phyloP scores from a whole-genome alignment of 2,329 filamentous ascomycete species.

The Cladosporium cucumerinum region DNA sequence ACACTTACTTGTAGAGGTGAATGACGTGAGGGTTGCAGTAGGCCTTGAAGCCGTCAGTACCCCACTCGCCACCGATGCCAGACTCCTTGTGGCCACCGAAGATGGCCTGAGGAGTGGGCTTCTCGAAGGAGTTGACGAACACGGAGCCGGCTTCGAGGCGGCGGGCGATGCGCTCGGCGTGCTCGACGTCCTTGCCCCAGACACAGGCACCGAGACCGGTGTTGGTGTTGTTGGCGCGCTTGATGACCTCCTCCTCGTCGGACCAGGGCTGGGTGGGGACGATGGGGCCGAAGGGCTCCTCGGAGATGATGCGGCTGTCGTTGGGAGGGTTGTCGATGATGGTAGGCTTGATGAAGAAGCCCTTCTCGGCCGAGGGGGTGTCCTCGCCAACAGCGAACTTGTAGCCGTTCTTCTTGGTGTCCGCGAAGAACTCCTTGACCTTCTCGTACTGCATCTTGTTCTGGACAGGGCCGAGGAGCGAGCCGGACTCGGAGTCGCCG shows the following conservation, averaged over 20 bases:
- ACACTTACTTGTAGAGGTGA: conserved; percentile 42
- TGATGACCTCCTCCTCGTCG: conserved; percentile 47
- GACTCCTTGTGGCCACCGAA: conserved; percentile 77
- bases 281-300: conserved; percentile 54
- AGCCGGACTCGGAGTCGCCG: conserved; percentile 40
- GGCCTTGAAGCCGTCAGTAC: conserved; percentile 42
- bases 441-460: conserved; percentile 57
- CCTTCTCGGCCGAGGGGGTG: conserved; percentile 42
- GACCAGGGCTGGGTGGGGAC: conserved; percentile 46
- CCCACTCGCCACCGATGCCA: conserved; percentile 57
- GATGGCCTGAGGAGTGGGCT: conserved; percentile 45
- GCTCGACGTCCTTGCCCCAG: conserved; percentile 49
- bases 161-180: conserved; percentile 47
- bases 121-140: conserved; percentile 54
- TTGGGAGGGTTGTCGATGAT: conserved; percentile 48
- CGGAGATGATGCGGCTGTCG: conserved; percentile 39
- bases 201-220: conserved; percentile 54
- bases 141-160: conserved; percentile 54
- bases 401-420: conserved; percentile 38
- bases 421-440: conserved; percentile 42
- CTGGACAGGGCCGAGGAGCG: conserved; percentile 56
- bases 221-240: conserved; percentile 48
- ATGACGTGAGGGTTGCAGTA: conserved; percentile 49
- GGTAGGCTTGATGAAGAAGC: conserved; percentile 42
- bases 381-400: conserved; percentile 56